Evolutionary conservation across 108 stramenopile genomes (phyloP).

Genomic region (Aureococcus anophagefferens): DNA sequence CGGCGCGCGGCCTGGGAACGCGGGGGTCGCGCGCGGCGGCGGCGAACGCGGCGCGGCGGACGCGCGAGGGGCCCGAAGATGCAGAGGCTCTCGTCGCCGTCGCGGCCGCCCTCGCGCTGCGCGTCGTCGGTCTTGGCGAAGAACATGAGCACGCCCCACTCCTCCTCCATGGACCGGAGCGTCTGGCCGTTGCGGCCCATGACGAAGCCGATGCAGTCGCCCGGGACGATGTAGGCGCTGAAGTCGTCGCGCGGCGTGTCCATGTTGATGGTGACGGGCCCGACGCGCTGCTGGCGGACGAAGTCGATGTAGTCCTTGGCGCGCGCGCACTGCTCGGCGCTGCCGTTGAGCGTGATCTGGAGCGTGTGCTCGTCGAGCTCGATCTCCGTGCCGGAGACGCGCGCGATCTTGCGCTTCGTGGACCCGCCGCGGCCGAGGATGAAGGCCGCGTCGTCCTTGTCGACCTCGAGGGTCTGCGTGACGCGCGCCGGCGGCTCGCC

Average conservation of each 20-base stretch:
- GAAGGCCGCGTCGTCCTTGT: slow-evolving; percentile 1
- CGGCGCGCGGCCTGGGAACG: background rate
- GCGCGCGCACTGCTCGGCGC: background rate
- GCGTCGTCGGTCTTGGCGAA: background rate
- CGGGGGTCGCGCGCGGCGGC: too few relatives aligned
- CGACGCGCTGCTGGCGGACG: background rate
- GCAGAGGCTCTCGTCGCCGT: background rate
- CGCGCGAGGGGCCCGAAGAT: slow-evolving; percentile 2
- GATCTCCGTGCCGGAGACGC: background rate
- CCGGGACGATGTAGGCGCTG: background rate
- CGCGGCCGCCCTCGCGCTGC: background rate
- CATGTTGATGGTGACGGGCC: background rate
- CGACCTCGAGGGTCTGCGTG: background rate
- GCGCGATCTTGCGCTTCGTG: slow-evolving; percentile 1
- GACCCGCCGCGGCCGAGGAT: background rate
- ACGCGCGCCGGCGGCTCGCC: background rate
- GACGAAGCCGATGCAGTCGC: slow-evolving; percentile 1
- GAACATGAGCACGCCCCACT: slow-evolving; percentile 6
- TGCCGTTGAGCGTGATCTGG: background rate
- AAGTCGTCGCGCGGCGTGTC: background rate
- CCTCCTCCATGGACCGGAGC: slow-evolving; percentile 5
- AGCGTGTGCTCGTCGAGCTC: background rate
- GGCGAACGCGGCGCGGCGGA: too few relatives aligned
- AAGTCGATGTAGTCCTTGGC: slow-evolving; percentile 1
- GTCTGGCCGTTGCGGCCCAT: background rate